These are phyloP conservation scores for Trichoderma polysporum DNA, from an alignment of 2,329 filamentous ascomycete species.

Conservation along the genomic window DNA sequence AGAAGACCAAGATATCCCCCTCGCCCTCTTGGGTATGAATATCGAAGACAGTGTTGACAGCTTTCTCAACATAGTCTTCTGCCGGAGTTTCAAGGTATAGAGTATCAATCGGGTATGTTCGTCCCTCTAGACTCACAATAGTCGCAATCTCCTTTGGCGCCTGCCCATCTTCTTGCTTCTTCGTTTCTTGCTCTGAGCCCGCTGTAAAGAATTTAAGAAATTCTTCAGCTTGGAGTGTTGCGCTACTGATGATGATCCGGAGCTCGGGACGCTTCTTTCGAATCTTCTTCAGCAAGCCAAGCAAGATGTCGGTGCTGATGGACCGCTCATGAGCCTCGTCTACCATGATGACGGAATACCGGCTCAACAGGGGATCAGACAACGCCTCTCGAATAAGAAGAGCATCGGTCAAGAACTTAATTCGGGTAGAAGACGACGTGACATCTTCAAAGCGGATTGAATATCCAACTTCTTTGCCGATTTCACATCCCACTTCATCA, in stretches of 20 bases:
- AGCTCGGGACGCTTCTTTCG: conserved; percentile 75
- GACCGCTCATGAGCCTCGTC: conserved; percentile 96
- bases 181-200: conserved; percentile 38
- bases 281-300: conserved; percentile 91
- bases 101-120: conserved; percentile 84
- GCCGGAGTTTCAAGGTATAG: conserved; percentile 76
- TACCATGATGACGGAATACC: conserved; percentile 96
- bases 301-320: conserved; percentile 84
- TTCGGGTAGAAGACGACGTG: conserved; percentile 78
- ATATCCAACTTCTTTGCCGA: conserved; percentile 91
- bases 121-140: conserved; percentile 83
- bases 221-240: conserved; percentile 84
- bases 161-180: conserved; percentile 29
- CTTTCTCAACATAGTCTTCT: conserved; percentile 83
- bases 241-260: conserved; percentile 87
- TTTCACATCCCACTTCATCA: conserved; percentile 79
- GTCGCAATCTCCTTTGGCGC: conserved; percentile 33
- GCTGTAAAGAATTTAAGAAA: conserved; percentile 75
- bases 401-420: conserved; percentile 96
- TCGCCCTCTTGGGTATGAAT: conserved; percentile 79
- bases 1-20: conserved; percentile 87
- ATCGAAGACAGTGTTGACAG: conserved; percentile 79
- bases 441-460: conserved; percentile 91
- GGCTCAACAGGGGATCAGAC: conserved; percentile 84
- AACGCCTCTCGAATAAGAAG: conserved; percentile 87